Percentiles rank a stretch among this genome's conserved stretches.
Evolutionary conservation across 2,329 filamentous ascomycete species (phyloP).

Genomic region (Colletotrichum acutatum): DNA sequence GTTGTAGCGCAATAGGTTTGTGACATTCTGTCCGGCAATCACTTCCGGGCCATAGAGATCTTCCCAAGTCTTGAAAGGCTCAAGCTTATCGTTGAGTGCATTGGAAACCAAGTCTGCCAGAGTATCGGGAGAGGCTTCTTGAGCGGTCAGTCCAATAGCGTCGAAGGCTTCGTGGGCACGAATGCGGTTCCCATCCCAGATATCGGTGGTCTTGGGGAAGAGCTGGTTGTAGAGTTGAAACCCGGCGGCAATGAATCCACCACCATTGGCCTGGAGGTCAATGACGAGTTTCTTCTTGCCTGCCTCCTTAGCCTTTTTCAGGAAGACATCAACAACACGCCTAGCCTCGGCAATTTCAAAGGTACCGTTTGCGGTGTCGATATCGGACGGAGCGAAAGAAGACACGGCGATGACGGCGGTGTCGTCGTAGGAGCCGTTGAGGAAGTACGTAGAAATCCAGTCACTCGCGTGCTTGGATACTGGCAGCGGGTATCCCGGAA

Average conservation of each 20-base stretch:
- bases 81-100: conserved; percentile 41
- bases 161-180: conserved; percentile 35
- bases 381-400: conserved; percentile 35
- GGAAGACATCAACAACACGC: conserved; percentile 49
- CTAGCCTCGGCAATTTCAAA: conserved; percentile 37
- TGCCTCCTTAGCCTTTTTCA: conserved; percentile 55
- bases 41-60: conserved; percentile 13
- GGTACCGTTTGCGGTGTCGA: background rate
- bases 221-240: conserved; percentile 59
- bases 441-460: conserved; percentile 42
- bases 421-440: conserved; percentile 43
- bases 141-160: conserved; percentile 25
- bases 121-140: background rate
- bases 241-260: conserved; percentile 61
- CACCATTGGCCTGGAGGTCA: conserved; percentile 70
- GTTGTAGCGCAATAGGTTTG: conserved; percentile 22
- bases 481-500: conserved; percentile 41
- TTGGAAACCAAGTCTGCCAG: conserved; percentile 9
- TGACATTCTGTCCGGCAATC: conserved; percentile 24
- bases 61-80: conserved; percentile 44
- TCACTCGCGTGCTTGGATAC: conserved; percentile 39
- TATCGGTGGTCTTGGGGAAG: conserved; percentile 41
- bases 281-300: conserved; percentile 71
- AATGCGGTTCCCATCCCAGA: conserved; percentile 34
- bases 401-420: conserved; percentile 41